Evolutionary conservation across 2,329 filamentous ascomycete genomes (phyloP), one percentile per base, ranked within the genome.

Genomic region (Chaetomiaceae sp.): DNA sequence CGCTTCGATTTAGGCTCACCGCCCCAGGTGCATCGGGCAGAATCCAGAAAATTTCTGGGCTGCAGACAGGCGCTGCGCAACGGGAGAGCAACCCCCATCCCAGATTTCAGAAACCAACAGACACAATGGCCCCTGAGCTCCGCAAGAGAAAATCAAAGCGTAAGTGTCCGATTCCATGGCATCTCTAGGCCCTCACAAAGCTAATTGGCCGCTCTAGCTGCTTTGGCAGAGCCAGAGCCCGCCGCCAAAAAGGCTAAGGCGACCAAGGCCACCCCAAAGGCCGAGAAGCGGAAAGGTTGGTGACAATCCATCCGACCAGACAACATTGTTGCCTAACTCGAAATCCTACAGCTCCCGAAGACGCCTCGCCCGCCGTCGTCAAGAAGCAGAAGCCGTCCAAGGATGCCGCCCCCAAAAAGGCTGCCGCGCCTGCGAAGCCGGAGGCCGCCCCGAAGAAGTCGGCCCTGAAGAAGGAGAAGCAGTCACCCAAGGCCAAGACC

Each of bases 361-460:
- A 66, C 46, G 60, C 59, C 15, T 62, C 63, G 7, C 64, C 65
- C 11, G 49, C 61, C n/a, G 58, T 57, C 43, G 46, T 58, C 22
- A 66, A 66, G 61, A 66, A 66, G 61, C 62, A 60, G 43, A 65
- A 64, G 58, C 51, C 61, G 9, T 50, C 20, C 51, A 62, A 62
- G 59, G 58, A 57, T 53, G 59, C 40, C 31, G 40, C 38, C 43
- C 47, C 33, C 52, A 60, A 59, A 48, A 54, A 56, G 51, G 51
- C 38, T 37, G 56, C 49, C 36, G 49, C 54, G 8, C 34, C 55
- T 4, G 51, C 15, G 19, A 42, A 55, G 36, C 50, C 56, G 25
- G 54, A 56, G 43, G 22, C 20, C 20, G 48, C 51, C 7, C 34
- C 54, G 23, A 58, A 56, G 42, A 61, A 60, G 56, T 51, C 56